Base-by-base conservation (phyloP, 345 rosid species). In the Syzygium jambos region DNA sequence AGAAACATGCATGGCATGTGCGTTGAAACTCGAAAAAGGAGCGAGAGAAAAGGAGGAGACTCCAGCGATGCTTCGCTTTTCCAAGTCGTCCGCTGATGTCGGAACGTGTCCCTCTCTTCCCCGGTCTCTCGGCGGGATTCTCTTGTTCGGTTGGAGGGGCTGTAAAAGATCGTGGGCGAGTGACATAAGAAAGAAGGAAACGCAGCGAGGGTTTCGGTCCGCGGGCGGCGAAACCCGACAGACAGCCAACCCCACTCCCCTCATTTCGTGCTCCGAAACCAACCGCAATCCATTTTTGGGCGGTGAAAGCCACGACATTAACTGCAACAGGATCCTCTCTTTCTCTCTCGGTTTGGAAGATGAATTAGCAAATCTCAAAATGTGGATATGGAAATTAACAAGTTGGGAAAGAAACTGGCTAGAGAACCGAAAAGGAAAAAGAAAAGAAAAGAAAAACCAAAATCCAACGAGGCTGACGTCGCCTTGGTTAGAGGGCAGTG, bases 381-480 rank as follows among this genome's bases (percentile, higher is more conserved):
- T 38, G 8, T 38, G 8, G 43, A 4, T 19, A 1, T 30, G 43
- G 29, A 63, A n/a, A 29, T 61, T 29, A 3, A 63, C 5, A 13
- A n/a, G 19, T 5, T 27, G 30, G 30, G 1, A 4, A 25, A 57
- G 25, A n/a, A n/a, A 3, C 68, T 12, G 12, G 30, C 68, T 27
- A 27, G 30, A 61, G 68, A n/a, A 61, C 34, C n/a, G 34, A 15
- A n/a, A 61, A 27, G 68, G 34, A 61, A 1, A 5, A 6, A 43
- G 7, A 6, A 43, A 43, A 43, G 46, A 43, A 61, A 61, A 61
- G 34, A 59, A 59, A 27, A 0, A 61, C 9, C 68, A n/a, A 61
- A 12, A 14, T 59, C 68, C 17, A 0, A n/a, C 7, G 1, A 61
- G 78, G 41, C 16, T 0, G 22, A 15, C 5, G 3, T 63, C 1